Evolutionary conservation across 176 grass and related monocot genomes (phyloP), one percentile per base, ranked within the genome.

Genomic region (Carex pumila): DNA sequence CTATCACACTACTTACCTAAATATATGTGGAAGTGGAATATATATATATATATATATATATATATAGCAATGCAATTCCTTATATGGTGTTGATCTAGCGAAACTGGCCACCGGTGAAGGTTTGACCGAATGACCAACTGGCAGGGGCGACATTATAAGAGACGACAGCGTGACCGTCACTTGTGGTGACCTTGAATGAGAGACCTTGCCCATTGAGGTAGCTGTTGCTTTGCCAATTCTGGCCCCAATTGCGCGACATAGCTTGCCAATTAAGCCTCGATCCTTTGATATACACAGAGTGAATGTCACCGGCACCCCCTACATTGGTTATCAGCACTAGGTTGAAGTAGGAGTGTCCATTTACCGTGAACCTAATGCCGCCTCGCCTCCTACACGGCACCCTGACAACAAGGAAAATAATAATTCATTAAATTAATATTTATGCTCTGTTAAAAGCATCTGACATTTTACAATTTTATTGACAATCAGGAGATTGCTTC

Each of bases 191-290:
- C 76, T 72, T 89, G 85, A 97, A 93, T 0, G 94, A 97, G 50
- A 97, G 89, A 12, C 74, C 21, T 69, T 88, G 87, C 0, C 87
- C 81, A 60, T 93, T 81, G 54, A 97, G 89, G 53, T 83, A 85
- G 79, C 63, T 81, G 64, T 81, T 87, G 85, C 91, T 93, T 85
- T 97, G 94, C 94, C 94, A 97, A 79, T 97, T 97, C 85, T 93
- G 89, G 2, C 94, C 91, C 94, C 91, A 97, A 79, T 97, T 97
- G 41, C 85, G 32, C 1, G 91, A 84, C 94, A 91, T 97, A 30
- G 83, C 30, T 64, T 80, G 75, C 94, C 94, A 97, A 71, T 85
- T 72, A 31, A 85, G 61, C 61, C 88, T 61, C 5, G 79, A 85
- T 12, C 90, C 88, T 72, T 84, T 88, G 62, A 97, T 87, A 15